Evolutionary conservation across 805 yeast species (phyloP).

Genomic region (Lachancea thermotolerans): DNA sequence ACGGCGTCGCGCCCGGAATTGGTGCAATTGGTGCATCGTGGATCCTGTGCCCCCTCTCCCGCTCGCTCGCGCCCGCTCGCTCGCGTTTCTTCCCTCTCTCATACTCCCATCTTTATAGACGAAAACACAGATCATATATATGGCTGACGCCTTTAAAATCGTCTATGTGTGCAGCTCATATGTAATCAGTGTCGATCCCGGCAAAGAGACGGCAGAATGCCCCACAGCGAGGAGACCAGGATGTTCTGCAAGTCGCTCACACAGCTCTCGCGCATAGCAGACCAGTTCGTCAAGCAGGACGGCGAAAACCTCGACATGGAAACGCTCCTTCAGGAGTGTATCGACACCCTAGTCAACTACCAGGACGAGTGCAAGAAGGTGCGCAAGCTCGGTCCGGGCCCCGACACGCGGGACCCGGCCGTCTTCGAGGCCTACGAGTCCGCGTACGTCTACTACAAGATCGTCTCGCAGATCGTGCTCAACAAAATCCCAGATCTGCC

Average conservation of each 20-base stretch:
- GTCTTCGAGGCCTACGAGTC: slow-evolving; percentile 23
- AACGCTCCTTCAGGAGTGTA: slow-evolving; percentile 23
- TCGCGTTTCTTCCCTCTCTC: too few species aligned
- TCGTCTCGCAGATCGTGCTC: slow-evolving; percentile 26
- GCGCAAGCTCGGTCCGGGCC: slow-evolving; percentile 8
- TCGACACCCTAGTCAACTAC: slow-evolving; percentile 28
- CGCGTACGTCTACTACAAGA: slow-evolving; percentile 32
- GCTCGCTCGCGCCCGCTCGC: too few species aligned
- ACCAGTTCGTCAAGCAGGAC: slow-evolving; percentile 20
- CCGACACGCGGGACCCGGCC: slow-evolving; percentile 4
- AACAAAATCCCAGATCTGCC: slow-evolving; percentile 24
- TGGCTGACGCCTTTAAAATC: too few species aligned
- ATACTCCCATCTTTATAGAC: too few species aligned
- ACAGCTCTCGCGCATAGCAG: slow-evolving; percentile 17
- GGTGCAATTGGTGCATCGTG: too few species aligned
- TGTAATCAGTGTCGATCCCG: not conserved
- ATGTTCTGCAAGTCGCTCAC: slow-evolving; percentile 14
- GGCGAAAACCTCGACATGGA: slow-evolving; percentile 19
- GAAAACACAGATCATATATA: too few species aligned
- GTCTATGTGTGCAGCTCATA: not conserved
- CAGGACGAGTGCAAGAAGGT: slow-evolving; percentile 26
- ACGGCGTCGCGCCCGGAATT: too few species aligned
- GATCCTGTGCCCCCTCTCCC: too few species aligned
- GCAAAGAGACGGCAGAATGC: slow-evolving; percentile 3
- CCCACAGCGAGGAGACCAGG: slow-evolving; percentile 3